phyloP scores from a whole-genome alignment of 352 stramenopile species.

The Phytophthora constricta region DNA sequence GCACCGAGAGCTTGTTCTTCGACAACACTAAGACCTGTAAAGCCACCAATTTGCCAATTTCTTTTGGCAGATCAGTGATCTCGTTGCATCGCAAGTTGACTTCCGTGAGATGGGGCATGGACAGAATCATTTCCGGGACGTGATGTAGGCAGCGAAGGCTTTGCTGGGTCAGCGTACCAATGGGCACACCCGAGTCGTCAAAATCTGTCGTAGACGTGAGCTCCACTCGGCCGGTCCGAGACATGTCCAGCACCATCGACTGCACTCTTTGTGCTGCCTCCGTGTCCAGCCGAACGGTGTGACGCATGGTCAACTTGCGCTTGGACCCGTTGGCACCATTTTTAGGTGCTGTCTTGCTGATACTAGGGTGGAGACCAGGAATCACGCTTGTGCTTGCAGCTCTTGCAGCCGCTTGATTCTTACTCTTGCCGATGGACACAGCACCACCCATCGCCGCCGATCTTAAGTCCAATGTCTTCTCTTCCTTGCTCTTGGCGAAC shows the following conservation, averaged over 20 bases:
- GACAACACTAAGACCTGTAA: slow-evolving; percentile 60
- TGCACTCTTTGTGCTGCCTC: slow-evolving; percentile 38
- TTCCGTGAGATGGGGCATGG: slow-evolving; percentile 62
- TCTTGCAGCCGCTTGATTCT: slow-evolving; percentile 2
- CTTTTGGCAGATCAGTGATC: slow-evolving; percentile 58
- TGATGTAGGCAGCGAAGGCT: slow-evolving; percentile 55
- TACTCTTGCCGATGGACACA: slow-evolving; percentile 26
- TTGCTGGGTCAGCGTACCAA: slow-evolving; percentile 58
- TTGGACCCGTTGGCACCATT: slow-evolving; percentile 18
- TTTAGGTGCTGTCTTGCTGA: slow-evolving; percentile 6
- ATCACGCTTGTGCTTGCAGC: slow-evolving; percentile 26
- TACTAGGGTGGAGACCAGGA: not conserved
- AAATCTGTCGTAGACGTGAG: slow-evolving; percentile 62
- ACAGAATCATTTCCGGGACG: slow-evolving; percentile 66
- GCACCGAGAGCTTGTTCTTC: slow-evolving; percentile 65
- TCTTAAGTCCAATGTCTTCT: not conserved
- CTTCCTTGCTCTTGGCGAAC: not conserved
- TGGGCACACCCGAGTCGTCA: slow-evolving; percentile 42
- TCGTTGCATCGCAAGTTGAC: slow-evolving; percentile 76
- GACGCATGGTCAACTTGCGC: slow-evolving; percentile 45
- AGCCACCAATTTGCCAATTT: slow-evolving; percentile 55
- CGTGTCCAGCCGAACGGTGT: slow-evolving; percentile 40
- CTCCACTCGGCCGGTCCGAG: slow-evolving; percentile 53
- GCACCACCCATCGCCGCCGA: slow-evolving; percentile 34
- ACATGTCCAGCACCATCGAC: slow-evolving; percentile 63